phyloP scores from a whole-genome alignment of 495 filamentous ascomycete genomes.

The Choiromyces venosus region DNA sequence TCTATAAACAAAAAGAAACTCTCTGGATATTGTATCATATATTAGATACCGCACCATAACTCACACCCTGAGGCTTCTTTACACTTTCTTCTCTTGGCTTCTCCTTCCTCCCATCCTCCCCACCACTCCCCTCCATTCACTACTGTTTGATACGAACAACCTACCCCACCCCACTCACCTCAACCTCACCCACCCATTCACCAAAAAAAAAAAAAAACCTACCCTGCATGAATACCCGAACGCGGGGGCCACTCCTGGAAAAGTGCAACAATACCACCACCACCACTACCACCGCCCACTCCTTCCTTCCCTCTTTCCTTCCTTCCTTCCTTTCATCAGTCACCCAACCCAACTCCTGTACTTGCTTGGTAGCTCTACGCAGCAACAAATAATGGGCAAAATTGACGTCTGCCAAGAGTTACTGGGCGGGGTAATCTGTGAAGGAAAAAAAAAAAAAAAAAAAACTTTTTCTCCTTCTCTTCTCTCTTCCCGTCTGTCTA shows the following conservation, averaged over 20 bases:
- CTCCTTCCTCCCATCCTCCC: too few species aligned
- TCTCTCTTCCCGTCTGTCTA: too few species aligned
- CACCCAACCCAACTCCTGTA: background rate
- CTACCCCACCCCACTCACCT: too few species aligned
- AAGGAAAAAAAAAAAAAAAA: background rate
- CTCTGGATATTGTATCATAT: background rate
- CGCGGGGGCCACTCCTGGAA: background rate
- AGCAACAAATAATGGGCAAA: background rate
- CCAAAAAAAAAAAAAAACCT: background rate
- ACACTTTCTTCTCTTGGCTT: background rate
- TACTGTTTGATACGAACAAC: too few species aligned
- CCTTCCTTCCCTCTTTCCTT: background rate
- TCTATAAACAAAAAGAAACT: background rate
- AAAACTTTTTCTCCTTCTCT: background rate
- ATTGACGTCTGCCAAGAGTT: background rate
- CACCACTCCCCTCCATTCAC: too few species aligned
- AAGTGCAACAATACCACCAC: background rate
- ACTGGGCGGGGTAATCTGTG: background rate
- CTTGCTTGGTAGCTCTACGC: too few species aligned
- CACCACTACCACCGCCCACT: too few species aligned
- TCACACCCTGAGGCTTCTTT: too few species aligned
- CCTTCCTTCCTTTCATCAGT: too few species aligned
- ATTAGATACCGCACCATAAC: background rate
- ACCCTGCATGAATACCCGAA: constrained; percentile 2
- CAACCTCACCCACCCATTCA: background rate